Conservation (phyloP, 1,284 basidiomycete genomes). For the Marasmius fiardii region DNA sequence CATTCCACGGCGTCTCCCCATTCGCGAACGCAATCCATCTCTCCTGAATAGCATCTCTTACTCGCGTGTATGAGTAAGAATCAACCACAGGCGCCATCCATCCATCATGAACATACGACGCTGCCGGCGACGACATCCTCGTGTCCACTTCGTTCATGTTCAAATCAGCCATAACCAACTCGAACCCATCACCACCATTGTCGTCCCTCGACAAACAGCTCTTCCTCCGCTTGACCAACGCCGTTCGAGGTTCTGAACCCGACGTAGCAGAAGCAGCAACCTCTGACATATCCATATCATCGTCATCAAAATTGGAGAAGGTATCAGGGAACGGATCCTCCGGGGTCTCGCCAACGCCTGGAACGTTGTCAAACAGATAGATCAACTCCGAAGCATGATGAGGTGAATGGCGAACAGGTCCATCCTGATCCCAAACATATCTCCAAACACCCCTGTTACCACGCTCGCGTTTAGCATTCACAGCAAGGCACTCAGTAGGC, state of each 20-base stretch:
- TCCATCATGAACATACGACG: slow-evolving; percentile 22
- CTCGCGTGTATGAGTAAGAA: slow-evolving; percentile 57
- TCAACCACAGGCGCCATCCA: slow-evolving; percentile 58
- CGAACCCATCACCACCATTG: slow-evolving; percentile 1
- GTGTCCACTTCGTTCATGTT: slow-evolving; percentile 24
- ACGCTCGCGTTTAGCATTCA: slow-evolving; percentile 41
- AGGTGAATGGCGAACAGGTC: slow-evolving; percentile 54
- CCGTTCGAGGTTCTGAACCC: slow-evolving; percentile 10
- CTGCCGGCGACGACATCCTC: slow-evolving; percentile 10
- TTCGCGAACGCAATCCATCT: slow-evolving; percentile 73
- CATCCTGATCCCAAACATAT: slow-evolving; percentile 77
- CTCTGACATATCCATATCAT: slow-evolving; percentile 26
- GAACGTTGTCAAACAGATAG: slow-evolving; percentile 73
- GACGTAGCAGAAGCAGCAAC: slow-evolving; percentile 21
- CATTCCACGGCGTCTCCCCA: slow-evolving; percentile 66
- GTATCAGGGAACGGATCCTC: slow-evolving; percentile 25
- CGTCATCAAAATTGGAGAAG: slow-evolving; percentile 35
- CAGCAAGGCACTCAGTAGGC: slow-evolving; percentile 63
- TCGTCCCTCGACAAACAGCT: not conserved
- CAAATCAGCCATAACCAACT: slow-evolving; percentile 16
- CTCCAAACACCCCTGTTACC: slow-evolving; percentile 63
- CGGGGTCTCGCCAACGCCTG: slow-evolving; percentile 18
- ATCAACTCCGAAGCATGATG: slow-evolving; percentile 70
- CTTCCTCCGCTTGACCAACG: not conserved
- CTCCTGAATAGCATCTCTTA: slow-evolving; percentile 65